These are phyloP conservation scores for Sporothrix inflata DNA, from an alignment of 2,329 filamentous ascomycete genomes.

Conservation along the genomic window DNA sequence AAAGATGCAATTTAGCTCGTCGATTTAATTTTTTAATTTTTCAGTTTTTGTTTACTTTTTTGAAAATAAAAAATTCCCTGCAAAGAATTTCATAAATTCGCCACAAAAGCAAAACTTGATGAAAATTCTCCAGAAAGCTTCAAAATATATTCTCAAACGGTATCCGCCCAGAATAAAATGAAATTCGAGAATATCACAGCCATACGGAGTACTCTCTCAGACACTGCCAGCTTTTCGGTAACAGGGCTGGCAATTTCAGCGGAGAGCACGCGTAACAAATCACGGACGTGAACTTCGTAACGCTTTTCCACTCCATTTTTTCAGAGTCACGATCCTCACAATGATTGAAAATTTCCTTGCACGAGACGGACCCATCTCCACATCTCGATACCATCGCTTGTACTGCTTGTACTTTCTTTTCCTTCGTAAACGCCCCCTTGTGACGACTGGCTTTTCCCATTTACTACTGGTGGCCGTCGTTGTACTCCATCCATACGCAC, in stretches of 20 bases:
- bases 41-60: not conserved
- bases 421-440: not conserved
- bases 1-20: too few species aligned
- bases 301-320: not conserved
- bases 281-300: conserved; percentile 3
- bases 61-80: not conserved
- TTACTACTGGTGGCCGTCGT: not conserved
- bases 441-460: not conserved
- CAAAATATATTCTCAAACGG: too few species aligned
- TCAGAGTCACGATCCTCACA: conserved; percentile 3
- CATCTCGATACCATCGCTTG: not conserved
- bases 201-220: not conserved
- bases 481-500: not conserved
- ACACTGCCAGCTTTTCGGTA: not conserved
- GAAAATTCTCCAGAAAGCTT: too few species aligned
- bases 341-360: not conserved
- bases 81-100: not conserved
- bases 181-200: not conserved
- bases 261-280: not conserved
- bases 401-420: too few species aligned
- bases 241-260: not conserved
- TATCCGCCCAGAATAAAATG: not conserved
- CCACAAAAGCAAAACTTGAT: too few species aligned
- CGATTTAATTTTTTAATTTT: not conserved
- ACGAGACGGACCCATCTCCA: not conserved